Evolutionary conservation across 768 basidiomycete species (phyloP).

Genomic region (Lactarius deliciosus): DNA sequence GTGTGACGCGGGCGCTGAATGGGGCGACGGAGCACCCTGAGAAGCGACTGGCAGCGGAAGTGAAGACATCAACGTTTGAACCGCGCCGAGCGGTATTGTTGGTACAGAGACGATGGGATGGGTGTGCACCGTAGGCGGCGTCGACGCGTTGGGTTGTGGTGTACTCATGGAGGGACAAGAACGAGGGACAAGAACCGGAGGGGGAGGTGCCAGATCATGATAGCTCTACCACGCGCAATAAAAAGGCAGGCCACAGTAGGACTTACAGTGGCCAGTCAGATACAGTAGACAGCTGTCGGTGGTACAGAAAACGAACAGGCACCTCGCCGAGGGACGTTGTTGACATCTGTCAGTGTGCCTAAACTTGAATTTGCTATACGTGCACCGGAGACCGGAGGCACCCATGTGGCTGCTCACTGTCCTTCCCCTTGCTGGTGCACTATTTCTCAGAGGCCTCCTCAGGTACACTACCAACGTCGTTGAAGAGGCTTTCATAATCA

Average conservation of each 20-base stretch:
- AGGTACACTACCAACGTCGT: too few species aligned
- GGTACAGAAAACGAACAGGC: neutral
- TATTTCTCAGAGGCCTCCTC: too few species aligned
- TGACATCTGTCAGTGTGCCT: constrained; percentile 4
- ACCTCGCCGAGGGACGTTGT: neutral
- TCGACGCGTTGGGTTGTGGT: neutral
- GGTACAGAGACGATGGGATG: neutral
- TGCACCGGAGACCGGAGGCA: too few species aligned
- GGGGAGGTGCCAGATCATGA: neutral
- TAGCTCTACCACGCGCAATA: neutral
- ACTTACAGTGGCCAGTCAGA: neutral
- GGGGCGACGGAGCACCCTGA: neutral
- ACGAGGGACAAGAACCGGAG: neutral
- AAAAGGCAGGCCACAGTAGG: neutral
- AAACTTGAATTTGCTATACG: too few species aligned
- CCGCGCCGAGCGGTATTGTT: neutral
- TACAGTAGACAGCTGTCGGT: constrained; percentile 16
- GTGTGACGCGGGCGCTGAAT: neutral
- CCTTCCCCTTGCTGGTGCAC: too few species aligned
- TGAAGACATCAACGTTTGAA: neutral
- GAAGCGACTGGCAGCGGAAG: neutral
- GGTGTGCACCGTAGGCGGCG: neutral
- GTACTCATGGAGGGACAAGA: constrained; percentile 1
- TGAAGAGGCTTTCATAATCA: too few species aligned
- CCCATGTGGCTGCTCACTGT: too few species aligned